Evolutionary conservation across 805 yeast species (phyloP), one percentile per base, ranked within the genome.

Genomic region (Pichia membranifaciens): DNA sequence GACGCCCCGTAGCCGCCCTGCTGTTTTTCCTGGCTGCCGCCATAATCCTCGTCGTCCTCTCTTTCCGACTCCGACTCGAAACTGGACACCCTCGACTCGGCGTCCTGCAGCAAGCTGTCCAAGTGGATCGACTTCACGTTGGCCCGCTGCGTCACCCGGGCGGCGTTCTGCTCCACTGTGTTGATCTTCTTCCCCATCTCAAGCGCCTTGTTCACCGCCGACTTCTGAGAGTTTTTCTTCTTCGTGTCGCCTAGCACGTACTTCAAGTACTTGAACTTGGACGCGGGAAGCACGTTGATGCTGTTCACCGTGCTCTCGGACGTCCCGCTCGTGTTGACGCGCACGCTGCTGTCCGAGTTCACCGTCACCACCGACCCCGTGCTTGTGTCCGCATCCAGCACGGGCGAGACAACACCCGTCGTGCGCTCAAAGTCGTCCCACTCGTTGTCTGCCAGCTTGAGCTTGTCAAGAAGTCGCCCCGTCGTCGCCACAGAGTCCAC

Each of bases 371-470:
- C 23, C 2, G 48, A 46, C 3, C 42, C 45, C 8, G 41, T 16
- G 2, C 45, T 50, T 10, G 43, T 38, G 8, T 43, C 39, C 6
- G 51, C 29, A 18, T 21, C 34, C 35, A 28, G 15, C 20, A 38
- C 3, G 13, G 25, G 13, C 9, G 43, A 31, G 10, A 23, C 18
- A 32, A 18, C 28, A 13, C 18, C 29, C 9, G 45, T 18, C 3
- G 7, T 32, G 8, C 46, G 41, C 23, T 48, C 51, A 18, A 39
- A 50, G 34, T 56, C 54, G 38, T 52, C 52, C 58, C 57, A 55
- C 16, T 63, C 68, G 10, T 58, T 64, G 21, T 66, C 70, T 16
- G 60, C 56, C 13, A 67, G 51, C 18, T 59, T 61, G 16, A 67
- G 43, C 41, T 58, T 64, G 37, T 65, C 70, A 17, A 67, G 50